Evolutionary conservation across 1,284 basidiomycete species (phyloP).

Genomic region (Microbotryum silenes-acaulis): DNA sequence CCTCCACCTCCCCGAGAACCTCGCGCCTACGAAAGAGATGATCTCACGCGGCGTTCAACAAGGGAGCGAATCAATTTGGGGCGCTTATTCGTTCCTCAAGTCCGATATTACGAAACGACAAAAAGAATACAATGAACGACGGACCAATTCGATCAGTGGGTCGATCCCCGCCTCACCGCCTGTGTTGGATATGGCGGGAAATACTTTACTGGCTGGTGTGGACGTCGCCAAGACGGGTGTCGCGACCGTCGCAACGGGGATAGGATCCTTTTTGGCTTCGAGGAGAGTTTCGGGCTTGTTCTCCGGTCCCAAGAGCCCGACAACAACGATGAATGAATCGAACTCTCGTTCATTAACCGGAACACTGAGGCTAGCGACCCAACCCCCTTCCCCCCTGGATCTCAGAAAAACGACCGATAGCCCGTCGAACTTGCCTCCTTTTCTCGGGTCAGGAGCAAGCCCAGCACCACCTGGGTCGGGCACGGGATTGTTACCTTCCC

Average conservation of each 20-base stretch:
- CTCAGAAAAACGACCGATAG: no score
- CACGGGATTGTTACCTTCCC: no score
- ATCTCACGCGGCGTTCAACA: conserved; percentile 63
- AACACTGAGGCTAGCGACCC: no score
- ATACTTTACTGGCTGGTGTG: conserved; percentile 22
- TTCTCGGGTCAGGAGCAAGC: no score
- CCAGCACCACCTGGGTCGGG: no score
- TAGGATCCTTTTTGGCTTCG: conserved; percentile 14
- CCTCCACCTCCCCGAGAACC: conserved; percentile 75
- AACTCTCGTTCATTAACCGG: no score
- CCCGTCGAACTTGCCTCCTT: no score
- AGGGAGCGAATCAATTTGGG: conserved; percentile 64
- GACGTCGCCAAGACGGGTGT: conserved; percentile 28
- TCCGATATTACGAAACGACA: conserved; percentile 23
- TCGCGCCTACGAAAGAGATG: conserved; percentile 78
- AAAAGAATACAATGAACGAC: not conserved
- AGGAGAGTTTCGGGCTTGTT: not conserved
- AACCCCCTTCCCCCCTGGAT: no score
- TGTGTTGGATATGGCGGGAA: conserved; percentile 2
- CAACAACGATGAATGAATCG: no score
- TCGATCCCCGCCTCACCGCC: not conserved
- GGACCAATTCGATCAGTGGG: not conserved
- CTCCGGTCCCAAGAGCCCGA: no score
- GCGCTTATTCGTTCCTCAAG: conserved; percentile 19
- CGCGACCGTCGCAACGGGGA: conserved; percentile 14